A percentile compares a stretch with the other conserved stretches of the same genome.
phyloP scores from a whole-genome alignment of 495 filamentous ascomycete genomes.

The Podospora sp. region DNA sequence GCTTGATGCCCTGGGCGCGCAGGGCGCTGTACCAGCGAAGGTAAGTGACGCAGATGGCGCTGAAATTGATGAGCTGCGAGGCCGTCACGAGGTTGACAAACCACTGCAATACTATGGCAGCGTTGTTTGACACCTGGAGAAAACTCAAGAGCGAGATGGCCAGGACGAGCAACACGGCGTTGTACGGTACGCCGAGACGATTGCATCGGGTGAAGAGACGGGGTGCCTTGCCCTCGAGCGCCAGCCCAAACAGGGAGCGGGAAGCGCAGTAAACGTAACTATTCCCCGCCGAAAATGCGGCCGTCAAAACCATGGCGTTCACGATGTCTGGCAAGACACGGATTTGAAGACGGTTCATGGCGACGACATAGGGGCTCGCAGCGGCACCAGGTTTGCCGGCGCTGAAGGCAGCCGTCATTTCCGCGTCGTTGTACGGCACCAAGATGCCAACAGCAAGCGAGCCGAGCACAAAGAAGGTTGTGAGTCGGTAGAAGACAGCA shows the following conservation, averaged over 20 bases:
- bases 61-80: conserved; percentile 77
- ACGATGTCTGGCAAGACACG: conserved; percentile 72
- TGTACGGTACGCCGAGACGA: conserved; percentile 60
- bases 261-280: conserved; percentile 83
- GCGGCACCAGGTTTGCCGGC: conserved; percentile 60
- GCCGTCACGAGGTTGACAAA: conserved; percentile 73
- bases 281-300: conserved; percentile 82
- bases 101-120: conserved; percentile 72
- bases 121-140: conserved; percentile 68
- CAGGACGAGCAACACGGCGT: conserved; percentile 64
- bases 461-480: conserved; percentile 74
- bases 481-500: conserved; percentile 75
- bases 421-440: conserved; percentile 59
- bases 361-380: conserved; percentile 84
- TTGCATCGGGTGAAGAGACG: conserved; percentile 64
- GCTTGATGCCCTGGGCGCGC: conserved; percentile 66
- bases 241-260: conserved; percentile 73
- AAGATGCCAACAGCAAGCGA: conserved; percentile 69
- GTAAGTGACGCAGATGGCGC: conserved; percentile 70
- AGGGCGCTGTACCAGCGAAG: conserved; percentile 71
- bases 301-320: conserved; percentile 75
- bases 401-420: conserved; percentile 56
- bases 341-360: conserved; percentile 75
- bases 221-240: conserved; percentile 68
- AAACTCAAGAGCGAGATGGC: conserved; percentile 68